Conservation (phyloP, 441 rosid genomes). For the Isatis lusitanica region DNA sequence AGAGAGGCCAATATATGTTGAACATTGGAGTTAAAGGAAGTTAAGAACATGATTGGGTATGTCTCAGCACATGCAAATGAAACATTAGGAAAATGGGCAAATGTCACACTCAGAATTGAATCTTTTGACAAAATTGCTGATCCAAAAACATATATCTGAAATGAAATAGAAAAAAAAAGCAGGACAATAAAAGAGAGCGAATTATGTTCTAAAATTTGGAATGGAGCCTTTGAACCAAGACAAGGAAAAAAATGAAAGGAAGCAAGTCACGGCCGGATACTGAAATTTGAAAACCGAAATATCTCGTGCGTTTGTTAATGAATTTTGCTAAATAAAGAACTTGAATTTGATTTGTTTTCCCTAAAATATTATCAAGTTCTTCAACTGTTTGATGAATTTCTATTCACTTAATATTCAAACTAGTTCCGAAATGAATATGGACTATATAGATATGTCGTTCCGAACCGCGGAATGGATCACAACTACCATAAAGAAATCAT, state of each 20-base stretch:
- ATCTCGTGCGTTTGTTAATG: background rate
- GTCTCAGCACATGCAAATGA: conserved; percentile 15
- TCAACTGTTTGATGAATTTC: no score
- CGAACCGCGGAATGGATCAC: background rate
- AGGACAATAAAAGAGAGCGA: background rate
- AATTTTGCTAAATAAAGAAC: background rate
- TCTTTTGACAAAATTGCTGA: background rate
- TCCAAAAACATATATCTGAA: background rate
- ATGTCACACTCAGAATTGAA: conserved; percentile 27
- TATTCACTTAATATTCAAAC: background rate
- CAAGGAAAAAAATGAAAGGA: background rate
- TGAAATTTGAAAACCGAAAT: background rate
- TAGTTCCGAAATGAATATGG: background rate
- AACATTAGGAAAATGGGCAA: conserved; percentile 1
- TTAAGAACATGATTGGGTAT: conserved; percentile 28
- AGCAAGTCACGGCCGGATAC: background rate
- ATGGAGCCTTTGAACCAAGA: background rate
- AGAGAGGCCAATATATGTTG: background rate
- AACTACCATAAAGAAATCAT: background rate
- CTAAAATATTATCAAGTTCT: background rate
- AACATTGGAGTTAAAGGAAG: background rate
- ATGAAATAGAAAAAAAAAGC: background rate
- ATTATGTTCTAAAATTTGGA: background rate
- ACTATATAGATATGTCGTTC: background rate
- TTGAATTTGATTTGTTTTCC: background rate